phyloP scores from a whole-genome alignment of 257 asterid genomes.

The Salvia splendens region DNA sequence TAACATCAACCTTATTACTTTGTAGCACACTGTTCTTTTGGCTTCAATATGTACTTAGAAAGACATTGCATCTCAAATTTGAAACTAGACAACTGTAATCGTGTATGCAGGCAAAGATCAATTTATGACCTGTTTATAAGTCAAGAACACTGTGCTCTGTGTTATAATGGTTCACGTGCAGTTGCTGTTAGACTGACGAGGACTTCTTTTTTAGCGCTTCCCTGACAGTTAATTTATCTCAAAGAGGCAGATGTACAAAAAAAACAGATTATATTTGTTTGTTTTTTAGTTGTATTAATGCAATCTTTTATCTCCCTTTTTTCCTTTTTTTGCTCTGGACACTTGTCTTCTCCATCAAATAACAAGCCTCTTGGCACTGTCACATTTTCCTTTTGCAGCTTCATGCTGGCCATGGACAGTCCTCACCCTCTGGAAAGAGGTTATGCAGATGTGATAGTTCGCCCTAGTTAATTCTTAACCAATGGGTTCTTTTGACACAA shows the following conservation, averaged over 20 bases:
- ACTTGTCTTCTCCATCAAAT: constrained; percentile 19
- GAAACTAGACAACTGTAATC: not conserved
- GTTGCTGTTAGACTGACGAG: constrained; percentile 19
- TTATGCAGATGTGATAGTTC: constrained; percentile 61
- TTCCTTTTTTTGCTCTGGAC: not conserved
- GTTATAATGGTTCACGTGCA: not conserved
- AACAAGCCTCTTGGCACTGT: constrained; percentile 19
- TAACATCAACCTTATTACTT: not conserved
- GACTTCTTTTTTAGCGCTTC: constrained; percentile 8
- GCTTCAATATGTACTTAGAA: constrained; percentile 10
- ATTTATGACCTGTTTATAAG: constrained; percentile 8
- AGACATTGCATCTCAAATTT: constrained; percentile 25
- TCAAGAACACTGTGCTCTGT: not conserved
- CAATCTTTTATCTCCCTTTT: constrained; percentile 8
- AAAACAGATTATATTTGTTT: not conserved
- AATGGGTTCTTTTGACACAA: constrained; percentile 32
- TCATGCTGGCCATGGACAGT: constrained; percentile 77
- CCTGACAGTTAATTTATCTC: constrained; percentile 10
- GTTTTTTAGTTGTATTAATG: constrained; percentile 4
- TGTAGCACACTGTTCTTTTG: not conserved
- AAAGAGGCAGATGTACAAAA: constrained; percentile 6
- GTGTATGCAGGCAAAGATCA: not conserved
- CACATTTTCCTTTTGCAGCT: constrained; percentile 59
- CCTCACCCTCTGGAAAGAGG: constrained; percentile 69
- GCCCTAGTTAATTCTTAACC: constrained; percentile 19